A percentile compares a stretch with the other conserved stretches of the same genome.
phyloP scores from a whole-genome alignment of 495 filamentous ascomycete genomes.

The Aspergillus saccharolyticus region DNA sequence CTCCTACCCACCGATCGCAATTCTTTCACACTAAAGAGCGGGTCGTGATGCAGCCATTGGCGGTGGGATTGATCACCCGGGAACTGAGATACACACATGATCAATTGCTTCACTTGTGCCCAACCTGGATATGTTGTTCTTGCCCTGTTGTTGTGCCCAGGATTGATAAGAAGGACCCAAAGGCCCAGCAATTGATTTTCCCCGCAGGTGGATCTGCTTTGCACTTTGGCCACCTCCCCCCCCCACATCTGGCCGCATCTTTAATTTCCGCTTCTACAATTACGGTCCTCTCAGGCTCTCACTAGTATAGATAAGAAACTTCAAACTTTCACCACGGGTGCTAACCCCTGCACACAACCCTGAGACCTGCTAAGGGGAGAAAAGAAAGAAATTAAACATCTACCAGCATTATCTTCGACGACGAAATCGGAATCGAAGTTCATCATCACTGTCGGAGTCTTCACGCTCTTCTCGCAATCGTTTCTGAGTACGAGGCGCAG shows the following conservation, averaged over 20 bases:
- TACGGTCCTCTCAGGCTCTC: background rate
- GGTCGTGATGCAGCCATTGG: background rate
- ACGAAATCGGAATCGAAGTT: slow-evolving; percentile 54
- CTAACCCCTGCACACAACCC: too few relatives aligned
- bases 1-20: background rate
- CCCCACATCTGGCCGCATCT: background rate
- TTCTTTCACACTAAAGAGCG: background rate
- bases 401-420: slow-evolving; percentile 34
- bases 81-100: background rate
- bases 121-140: background rate
- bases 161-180: background rate
- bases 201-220: background rate
- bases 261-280: background rate
- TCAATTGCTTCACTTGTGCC: background rate
- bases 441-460: slow-evolving; percentile 47
- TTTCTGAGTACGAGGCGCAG: slow-evolving; percentile 34
- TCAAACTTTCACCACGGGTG: too few relatives aligned
- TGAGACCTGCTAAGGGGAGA: too few relatives aligned
- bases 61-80: background rate
- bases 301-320: too few relatives aligned
- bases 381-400: too few relatives aligned
- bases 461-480: slow-evolving; percentile 29
- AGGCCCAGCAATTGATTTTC: background rate
- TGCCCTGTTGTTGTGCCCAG: background rate
- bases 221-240: background rate